These are phyloP conservation scores for Diaporthe vaccinii DNA, from an alignment of 2,329 filamentous ascomycete species.

Conservation along the genomic window DNA sequence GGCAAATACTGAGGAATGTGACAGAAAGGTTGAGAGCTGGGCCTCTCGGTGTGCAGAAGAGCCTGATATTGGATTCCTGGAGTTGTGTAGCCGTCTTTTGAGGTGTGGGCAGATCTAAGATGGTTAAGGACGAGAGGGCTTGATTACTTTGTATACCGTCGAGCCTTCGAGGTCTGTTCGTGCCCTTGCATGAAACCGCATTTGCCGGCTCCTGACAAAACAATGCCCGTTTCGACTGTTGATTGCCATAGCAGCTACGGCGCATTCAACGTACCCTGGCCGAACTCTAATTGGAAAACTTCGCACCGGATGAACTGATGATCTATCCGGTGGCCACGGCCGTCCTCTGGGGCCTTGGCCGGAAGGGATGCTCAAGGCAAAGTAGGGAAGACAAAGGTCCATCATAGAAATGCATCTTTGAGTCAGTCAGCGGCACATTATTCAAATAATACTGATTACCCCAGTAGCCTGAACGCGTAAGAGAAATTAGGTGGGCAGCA, in stretches of 20 bases:
- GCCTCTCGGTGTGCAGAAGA: neutral
- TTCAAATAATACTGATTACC: neutral
- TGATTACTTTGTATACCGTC: neutral
- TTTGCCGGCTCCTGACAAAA: slow-evolving; percentile 13
- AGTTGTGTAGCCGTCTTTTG: neutral
- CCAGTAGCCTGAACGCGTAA: neutral
- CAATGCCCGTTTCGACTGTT: slow-evolving; percentile 14
- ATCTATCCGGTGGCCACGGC: neutral
- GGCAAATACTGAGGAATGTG: neutral
- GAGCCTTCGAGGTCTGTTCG: neutral
- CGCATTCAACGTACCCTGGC: neutral
- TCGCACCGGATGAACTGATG: slow-evolving; percentile 14
- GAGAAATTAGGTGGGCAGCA: neutral
- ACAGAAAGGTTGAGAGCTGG: neutral
- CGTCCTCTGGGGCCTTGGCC: no score
- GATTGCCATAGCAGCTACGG: neutral
- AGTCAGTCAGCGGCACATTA: no score
- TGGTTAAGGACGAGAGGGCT: neutral
- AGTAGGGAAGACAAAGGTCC: neutral
- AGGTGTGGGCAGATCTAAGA: neutral
- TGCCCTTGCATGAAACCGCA: slow-evolving; percentile 12
- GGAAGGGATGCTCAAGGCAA: neutral
- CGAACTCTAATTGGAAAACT: slow-evolving; percentile 10
- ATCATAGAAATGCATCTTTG: neutral
- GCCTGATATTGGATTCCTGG: neutral